Percentiles rank a stretch among this genome's conserved stretches.
Conservation (phyloP, 495 filamentous ascomycete genomes). For the Astrothelium subdiscretum region DNA sequence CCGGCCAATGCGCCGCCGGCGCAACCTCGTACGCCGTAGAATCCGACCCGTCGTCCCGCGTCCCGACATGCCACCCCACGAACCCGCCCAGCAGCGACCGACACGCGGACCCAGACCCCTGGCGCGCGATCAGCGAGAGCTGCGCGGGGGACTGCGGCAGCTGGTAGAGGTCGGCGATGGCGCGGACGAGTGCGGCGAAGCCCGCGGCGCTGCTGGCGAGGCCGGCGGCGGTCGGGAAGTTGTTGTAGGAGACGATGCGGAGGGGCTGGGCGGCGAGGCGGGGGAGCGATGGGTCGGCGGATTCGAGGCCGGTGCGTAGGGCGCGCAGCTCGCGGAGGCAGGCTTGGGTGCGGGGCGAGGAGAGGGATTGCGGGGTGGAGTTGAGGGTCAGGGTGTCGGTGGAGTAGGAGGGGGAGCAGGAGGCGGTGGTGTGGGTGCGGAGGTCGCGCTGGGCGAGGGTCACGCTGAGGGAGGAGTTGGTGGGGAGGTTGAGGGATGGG, state of each 20-base stretch:
- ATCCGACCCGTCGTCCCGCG: constrained; percentile 62
- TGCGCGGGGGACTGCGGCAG: constrained; percentile 66
- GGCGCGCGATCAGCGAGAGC: constrained; percentile 80
- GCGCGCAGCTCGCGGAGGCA: constrained; percentile 77
- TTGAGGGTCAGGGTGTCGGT: constrained; percentile 77
- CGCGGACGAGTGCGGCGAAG: constrained; percentile 87
- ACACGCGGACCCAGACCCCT: constrained; percentile 90
- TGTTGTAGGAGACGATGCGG: constrained; percentile 83
- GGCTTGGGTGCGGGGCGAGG: constrained; percentile 75
- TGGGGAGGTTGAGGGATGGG: constrained; percentile 82
- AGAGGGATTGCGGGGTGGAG: constrained; percentile 67
- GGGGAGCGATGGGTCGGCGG: constrained; percentile 55
- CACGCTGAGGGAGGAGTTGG: constrained; percentile 92
- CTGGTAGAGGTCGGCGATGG: constrained; percentile 83
- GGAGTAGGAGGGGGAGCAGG: constrained; percentile 68
- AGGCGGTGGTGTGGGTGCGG: constrained; percentile 89
- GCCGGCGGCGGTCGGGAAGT: constrained; percentile 97
- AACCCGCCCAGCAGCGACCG: constrained; percentile 87
- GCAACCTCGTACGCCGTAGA: constrained; percentile 78
- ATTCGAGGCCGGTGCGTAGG: constrained; percentile 64
- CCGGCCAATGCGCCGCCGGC: constrained; percentile 78
- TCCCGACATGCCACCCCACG: constrained; percentile 80
- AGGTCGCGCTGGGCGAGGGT: constrained; percentile 91
- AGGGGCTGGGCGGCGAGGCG: constrained; percentile 63
- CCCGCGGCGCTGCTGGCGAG: constrained; percentile 87